phyloP scores from a whole-genome alignment of 2,329 filamentous ascomycete species.

The Hawksworthiomyces lignivorus region DNA sequence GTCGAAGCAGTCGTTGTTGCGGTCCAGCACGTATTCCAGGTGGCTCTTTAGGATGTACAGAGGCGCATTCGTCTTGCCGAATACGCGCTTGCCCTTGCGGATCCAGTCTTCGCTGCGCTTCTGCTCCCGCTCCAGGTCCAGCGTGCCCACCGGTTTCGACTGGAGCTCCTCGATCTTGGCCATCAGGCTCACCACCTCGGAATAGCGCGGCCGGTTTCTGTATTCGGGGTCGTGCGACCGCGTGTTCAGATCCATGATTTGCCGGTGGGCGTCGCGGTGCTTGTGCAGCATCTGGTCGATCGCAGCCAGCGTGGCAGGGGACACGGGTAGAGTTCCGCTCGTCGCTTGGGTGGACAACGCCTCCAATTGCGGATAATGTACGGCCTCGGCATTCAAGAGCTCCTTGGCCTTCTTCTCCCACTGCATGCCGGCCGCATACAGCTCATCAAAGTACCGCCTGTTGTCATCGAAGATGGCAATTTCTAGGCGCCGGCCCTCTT shows the following conservation, averaged over 20 bases:
- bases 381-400: conserved; percentile 80
- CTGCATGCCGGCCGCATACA: conserved; percentile 66
- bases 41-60: conserved; percentile 92
- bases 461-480: conserved; percentile 77
- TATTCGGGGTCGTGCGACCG: conserved; percentile 69
- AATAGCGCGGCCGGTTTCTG: conserved; percentile 73
- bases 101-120: conserved; percentile 99
- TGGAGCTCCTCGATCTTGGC: conserved; percentile 82
- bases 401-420: conserved; percentile 95
- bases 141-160: conserved; percentile 82
- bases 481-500: conserved; percentile 67
- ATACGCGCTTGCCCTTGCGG: conserved; percentile 93
- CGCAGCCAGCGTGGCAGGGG: conserved; percentile 66
- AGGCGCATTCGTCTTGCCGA: conserved; percentile 95
- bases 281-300: conserved; percentile 93
- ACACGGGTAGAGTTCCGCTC: conserved; percentile 65
- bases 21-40: conserved; percentile 85
- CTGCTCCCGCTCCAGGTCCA: conserved; percentile 89
- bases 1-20: conserved; percentile 88
- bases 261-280: conserved; percentile 86
- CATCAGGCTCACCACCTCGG: conserved; percentile 84
- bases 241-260: conserved; percentile 75
- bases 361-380: conserved; percentile 92
- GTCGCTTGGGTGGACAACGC: conserved; percentile 78
- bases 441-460: conserved; percentile 66